Conservation (phyloP, 106 monocot genomes). For the Agapanthus africanus region DNA sequence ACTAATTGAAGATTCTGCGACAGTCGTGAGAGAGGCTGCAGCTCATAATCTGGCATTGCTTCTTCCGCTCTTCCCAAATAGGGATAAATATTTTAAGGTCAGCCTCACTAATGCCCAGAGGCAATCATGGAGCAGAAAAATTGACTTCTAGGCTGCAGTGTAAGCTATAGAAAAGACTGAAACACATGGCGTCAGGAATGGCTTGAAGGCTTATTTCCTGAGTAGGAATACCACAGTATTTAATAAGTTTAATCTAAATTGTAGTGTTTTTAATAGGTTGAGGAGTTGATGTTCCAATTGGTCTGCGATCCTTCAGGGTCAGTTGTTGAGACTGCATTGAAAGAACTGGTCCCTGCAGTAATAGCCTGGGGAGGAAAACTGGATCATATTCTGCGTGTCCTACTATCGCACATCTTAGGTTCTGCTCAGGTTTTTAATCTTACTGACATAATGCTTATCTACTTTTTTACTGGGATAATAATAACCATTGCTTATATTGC, state of each 20-base stretch:
- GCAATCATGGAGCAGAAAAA: conserved; percentile 79
- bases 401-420: conserved; percentile 63
- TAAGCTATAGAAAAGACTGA: conserved; percentile 75
- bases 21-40: conserved; percentile 87
- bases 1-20: conserved; percentile 87
- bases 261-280: conserved; percentile 52
- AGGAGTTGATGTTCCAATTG: conserved; percentile 90
- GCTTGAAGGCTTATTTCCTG: conserved; percentile 32
- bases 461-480: neutral
- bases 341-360: conserved; percentile 73
- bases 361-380: conserved; percentile 85
- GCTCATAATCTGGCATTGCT: conserved; percentile 91
- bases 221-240: conserved; percentile 15
- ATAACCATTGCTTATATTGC: conserved; percentile 14
- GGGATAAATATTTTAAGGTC: conserved; percentile 99
- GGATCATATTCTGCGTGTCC: conserved; percentile 75
- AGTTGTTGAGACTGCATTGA: conserved; percentile 79
- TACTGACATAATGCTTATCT: neutral
- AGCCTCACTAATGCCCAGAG: conserved; percentile 88
- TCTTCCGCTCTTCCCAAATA: conserved; percentile 88
- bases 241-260: conserved; percentile 16
- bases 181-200: conserved; percentile 44
- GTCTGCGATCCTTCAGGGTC: conserved; percentile 86
- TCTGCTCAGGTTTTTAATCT: conserved; percentile 56
- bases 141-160: conserved; percentile 80